These are phyloP conservation scores for Arxiozyma slooffiae DNA, from an alignment of 1,139 yeast species.

Conservation along the genomic window DNA sequence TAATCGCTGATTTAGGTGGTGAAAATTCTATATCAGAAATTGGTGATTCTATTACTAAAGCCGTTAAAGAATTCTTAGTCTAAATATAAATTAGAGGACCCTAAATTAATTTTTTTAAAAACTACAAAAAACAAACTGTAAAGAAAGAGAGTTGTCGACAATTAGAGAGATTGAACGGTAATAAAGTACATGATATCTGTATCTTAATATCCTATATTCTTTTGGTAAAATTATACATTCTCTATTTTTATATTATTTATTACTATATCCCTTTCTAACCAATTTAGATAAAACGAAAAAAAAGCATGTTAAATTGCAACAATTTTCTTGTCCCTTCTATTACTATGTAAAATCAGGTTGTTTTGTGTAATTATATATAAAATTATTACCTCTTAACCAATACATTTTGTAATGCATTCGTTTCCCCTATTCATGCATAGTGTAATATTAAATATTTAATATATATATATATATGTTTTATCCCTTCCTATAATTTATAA, in stretches of 20 bases:
- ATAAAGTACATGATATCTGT: not conserved
- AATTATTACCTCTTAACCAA: not conserved
- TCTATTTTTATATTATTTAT: too few relatives aligned
- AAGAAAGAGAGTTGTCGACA: too few relatives aligned
- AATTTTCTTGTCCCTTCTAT: not conserved
- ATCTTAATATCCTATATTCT: not conserved
- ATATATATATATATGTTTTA: too few relatives aligned
- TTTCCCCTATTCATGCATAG: too few relatives aligned
- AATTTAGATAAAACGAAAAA: too few relatives aligned
- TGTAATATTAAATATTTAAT: too few relatives aligned
- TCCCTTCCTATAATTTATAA: too few relatives aligned
- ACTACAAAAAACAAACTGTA: too few relatives aligned
- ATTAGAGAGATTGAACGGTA: too few relatives aligned
- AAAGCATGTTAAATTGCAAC: not conserved
- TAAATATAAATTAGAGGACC: not conserved
- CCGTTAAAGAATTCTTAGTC: slow-evolving; percentile 46
- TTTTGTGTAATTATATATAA: too few relatives aligned
- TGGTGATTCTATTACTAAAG: slow-evolving; percentile 80
- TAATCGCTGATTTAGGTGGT: slow-evolving; percentile 90
- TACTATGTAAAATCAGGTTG: too few relatives aligned
- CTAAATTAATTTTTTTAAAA: not conserved
- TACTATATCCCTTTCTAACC: not conserved
- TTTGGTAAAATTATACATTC: not conserved
- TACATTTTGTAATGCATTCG: too few relatives aligned
- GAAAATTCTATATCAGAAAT: slow-evolving; percentile 71